Evolutionary conservation across 352 stramenopile genomes (phyloP).

Genomic region (Phytophthora nicotianae): DNA sequence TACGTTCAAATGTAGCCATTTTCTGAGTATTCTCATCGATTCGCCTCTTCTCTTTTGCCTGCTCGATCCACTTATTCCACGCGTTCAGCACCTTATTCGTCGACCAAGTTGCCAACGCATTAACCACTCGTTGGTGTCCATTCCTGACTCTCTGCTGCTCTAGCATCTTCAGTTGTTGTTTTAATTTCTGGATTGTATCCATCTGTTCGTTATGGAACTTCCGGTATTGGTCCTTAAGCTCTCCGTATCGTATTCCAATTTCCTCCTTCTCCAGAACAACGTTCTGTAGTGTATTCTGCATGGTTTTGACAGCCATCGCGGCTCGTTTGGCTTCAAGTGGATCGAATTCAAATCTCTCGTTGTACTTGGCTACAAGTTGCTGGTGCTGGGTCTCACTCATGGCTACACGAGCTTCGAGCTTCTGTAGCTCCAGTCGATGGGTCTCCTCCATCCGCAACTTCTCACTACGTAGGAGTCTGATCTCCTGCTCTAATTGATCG

Average conservation of each 20-base stretch:
- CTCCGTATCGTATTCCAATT: conserved; percentile 44
- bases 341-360: conserved; percentile 58
- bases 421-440: conserved; percentile 38
- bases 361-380: conserved; percentile 56
- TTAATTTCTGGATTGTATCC: conserved; percentile 26
- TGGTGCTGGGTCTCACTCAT: conserved; percentile 40
- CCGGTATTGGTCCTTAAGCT: conserved; percentile 44
- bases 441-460: conserved; percentile 48
- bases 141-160: conserved; percentile 21
- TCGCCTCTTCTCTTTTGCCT: conserved; percentile 9
- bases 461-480: conserved; percentile 55
- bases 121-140: conserved; percentile 27
- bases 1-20: conserved; percentile 13
- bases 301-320: conserved; percentile 50
- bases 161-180: conserved; percentile 22
- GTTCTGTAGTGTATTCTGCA: conserved; percentile 66
- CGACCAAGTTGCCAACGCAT: conserved; percentile 39
- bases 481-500: conserved; percentile 44
- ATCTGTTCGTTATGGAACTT: conserved; percentile 38
- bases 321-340: conserved; percentile 56
- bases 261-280: conserved; percentile 73
- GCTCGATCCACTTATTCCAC: conserved; percentile 48
- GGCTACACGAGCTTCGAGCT: conserved; percentile 38
- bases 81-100: conserved; percentile 30
- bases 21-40: conserved; percentile 21